Evolutionary conservation across 1,139 yeast genomes (phyloP).

Genomic region (Pichia sp.): DNA sequence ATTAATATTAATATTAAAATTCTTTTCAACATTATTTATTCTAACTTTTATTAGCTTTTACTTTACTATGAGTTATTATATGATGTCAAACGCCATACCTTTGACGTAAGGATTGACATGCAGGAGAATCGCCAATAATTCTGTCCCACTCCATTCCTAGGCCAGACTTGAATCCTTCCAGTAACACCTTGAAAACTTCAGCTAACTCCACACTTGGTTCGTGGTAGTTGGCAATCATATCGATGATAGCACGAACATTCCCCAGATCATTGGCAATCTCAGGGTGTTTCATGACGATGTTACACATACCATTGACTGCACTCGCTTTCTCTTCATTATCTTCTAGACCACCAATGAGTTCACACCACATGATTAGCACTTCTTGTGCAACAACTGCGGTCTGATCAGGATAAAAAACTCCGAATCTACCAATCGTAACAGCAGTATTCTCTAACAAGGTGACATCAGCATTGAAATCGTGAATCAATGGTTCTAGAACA

Average conservation of each 20-base stretch:
- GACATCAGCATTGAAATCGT: slow-evolving; percentile 50
- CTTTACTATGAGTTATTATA: not conserved
- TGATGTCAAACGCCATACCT: slow-evolving; percentile 26
- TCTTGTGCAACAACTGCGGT: slow-evolving; percentile 33
- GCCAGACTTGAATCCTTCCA: slow-evolving; percentile 44
- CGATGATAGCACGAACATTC: slow-evolving; percentile 50
- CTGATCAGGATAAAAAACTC: slow-evolving; percentile 56
- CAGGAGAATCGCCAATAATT: slow-evolving; percentile 8
- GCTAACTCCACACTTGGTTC: slow-evolving; percentile 47
- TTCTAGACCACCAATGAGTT: slow-evolving; percentile 55
- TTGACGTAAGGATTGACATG: slow-evolving; percentile 20
- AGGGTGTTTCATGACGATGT: slow-evolving; percentile 55
- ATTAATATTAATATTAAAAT: not conserved
- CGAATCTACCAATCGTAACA: slow-evolving; percentile 89
- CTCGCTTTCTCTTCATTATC: slow-evolving; percentile 82
- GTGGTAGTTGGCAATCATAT: slow-evolving; percentile 59
- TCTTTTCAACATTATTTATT: not conserved
- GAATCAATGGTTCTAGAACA: slow-evolving; percentile 60
- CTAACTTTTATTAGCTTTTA: not conserved
- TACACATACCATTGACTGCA: slow-evolving; percentile 66
- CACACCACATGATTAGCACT: slow-evolving; percentile 63
- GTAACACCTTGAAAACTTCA: slow-evolving; percentile 42
- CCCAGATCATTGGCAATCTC: slow-evolving; percentile 50
- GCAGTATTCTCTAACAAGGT: slow-evolving; percentile 84
- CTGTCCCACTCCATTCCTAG: slow-evolving; percentile 39